These are phyloP conservation scores for Coriolopsis trogii DNA, from an alignment of 1,284 basidiomycete genomes.

Conservation along the genomic window DNA sequence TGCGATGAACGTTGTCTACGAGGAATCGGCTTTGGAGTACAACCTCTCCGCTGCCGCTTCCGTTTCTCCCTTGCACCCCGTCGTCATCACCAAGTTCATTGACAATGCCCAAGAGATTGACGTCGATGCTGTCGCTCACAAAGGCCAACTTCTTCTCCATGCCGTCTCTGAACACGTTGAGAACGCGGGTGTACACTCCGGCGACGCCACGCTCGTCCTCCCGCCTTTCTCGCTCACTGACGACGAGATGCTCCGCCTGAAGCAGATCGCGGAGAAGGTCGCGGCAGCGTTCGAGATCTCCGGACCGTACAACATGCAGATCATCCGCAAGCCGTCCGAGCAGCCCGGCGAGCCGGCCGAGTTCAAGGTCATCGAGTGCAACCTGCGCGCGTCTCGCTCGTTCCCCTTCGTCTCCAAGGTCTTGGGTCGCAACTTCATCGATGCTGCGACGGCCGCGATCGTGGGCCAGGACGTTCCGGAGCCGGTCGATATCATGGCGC, in stretches of 20 bases:
- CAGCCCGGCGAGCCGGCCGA: constrained; percentile 59
- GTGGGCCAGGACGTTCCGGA: constrained; percentile 88
- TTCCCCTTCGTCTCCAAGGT: constrained; percentile 99
- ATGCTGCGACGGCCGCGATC: constrained; percentile 93
- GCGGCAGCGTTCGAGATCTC: constrained; percentile 95
- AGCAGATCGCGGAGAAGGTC: constrained; percentile 94
- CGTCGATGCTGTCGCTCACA: constrained; percentile 94
- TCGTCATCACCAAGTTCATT: constrained; percentile 99
- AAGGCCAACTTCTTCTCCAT: constrained; percentile 94
- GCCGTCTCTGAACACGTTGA: constrained; percentile 99
- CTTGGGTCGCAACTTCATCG: constrained; percentile 95
- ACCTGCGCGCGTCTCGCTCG: constrained; percentile 94
- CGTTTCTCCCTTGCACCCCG: constrained; percentile 96
- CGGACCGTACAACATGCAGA: constrained; percentile 99
- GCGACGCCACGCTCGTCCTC: constrained; percentile 96
- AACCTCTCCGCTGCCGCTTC: constrained; percentile 93
- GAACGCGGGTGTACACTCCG: constrained; percentile 98
- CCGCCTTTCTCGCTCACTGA: constrained; percentile 90
- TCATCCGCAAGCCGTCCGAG: constrained; percentile 84
- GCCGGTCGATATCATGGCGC: constrained; percentile 92
- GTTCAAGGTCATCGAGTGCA: constrained; percentile 99
- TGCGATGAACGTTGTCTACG: constrained; percentile 99
- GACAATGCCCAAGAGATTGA: constrained; percentile 98
- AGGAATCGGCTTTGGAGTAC: constrained; percentile 88
- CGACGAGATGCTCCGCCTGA: constrained; percentile 84